A percentile compares a stretch with the other conserved stretches of the same genome.
These are phyloP conservation scores for Trichoderma sp. DNA, from an alignment of 2,329 filamentous ascomycete species.

Conservation along the genomic window DNA sequence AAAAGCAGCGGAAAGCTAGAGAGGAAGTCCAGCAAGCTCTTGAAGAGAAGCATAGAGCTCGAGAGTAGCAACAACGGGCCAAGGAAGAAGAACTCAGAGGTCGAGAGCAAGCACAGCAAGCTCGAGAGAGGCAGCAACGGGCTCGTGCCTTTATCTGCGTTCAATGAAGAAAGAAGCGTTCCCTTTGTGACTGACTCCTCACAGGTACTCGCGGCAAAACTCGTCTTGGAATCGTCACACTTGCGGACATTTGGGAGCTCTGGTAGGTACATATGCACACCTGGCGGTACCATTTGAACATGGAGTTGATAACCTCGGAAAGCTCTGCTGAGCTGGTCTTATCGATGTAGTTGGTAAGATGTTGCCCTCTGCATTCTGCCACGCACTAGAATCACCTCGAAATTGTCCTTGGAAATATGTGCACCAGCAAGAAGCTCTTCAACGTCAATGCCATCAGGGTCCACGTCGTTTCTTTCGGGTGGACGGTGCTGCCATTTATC, in stretches of 20 bases:
- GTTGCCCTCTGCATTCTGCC: conserved; percentile 65
- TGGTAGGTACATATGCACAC: background rate
- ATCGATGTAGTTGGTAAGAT: conserved; percentile 54
- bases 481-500: background rate
- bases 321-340: conserved; percentile 23
- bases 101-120: background rate
- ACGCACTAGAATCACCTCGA: conserved; percentile 65
- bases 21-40: background rate
- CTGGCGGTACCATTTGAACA: background rate
- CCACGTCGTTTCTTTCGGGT: conserved; percentile 24
- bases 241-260: too few species aligned
- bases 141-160: background rate
- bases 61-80: background rate
- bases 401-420: conserved; percentile 44
- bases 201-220: too few species aligned
- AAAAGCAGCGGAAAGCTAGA: background rate
- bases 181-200: too few species aligned
- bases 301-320: conserved; percentile 28
- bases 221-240: too few species aligned
- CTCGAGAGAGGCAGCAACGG: background rate
- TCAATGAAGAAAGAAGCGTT: too few species aligned
- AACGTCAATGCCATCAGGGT: conserved; percentile 42
- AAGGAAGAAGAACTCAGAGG: background rate
- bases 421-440: conserved; percentile 40
- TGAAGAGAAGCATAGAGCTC: background rate